Evolutionary conservation across 768 basidiomycete species (phyloP).

Genomic region (Tephrocybe sp.): DNA sequence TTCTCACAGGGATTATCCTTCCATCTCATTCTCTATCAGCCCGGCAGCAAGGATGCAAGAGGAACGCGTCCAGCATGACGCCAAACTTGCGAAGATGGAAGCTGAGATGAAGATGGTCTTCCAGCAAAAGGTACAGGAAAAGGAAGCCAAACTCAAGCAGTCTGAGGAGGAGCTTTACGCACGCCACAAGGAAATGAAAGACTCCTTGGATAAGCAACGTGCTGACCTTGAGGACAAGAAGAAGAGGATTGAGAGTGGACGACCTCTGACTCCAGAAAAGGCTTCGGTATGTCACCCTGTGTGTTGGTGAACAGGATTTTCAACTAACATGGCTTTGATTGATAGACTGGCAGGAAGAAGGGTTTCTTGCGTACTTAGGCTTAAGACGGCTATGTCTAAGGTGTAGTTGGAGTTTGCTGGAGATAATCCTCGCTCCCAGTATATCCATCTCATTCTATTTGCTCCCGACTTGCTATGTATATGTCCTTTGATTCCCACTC

Average conservation of each 20-base stretch:
- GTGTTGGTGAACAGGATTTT: too few relatives aligned
- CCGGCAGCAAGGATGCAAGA: constrained; percentile 96
- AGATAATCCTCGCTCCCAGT: constrained; percentile 27
- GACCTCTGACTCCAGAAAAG: constrained; percentile 96
- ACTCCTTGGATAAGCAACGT: constrained; percentile 96
- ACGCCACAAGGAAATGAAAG: constrained; percentile 99
- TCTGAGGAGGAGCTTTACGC: constrained; percentile 99
- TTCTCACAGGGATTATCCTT: neutral
- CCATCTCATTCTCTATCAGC: constrained; percentile 42
- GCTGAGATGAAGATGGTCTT: constrained; percentile 99
- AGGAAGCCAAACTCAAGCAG: constrained; percentile 98
- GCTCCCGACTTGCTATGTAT: constrained; percentile 21
- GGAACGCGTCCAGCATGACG: constrained; percentile 94
- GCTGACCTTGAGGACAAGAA: constrained; percentile 97
- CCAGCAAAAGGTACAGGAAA: constrained; percentile 99
- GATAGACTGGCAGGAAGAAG: constrained; percentile 66
- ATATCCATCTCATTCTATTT: constrained; percentile 35
- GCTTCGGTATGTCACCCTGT: constrained; percentile 66
- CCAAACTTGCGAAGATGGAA: constrained; percentile 98
- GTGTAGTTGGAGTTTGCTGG: constrained; percentile 29
- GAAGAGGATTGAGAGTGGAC: constrained; percentile 90
- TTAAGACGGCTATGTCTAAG: constrained; percentile 18
- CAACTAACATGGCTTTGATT: too few relatives aligned
- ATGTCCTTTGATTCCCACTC: constrained; percentile 37
- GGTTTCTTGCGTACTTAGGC: constrained; percentile 71